Evolutionary conservation across 495 filamentous ascomycete genomes (phyloP), one percentile per base, ranked within the genome.

Genomic region (Penicillium cosmopolitanum): DNA sequence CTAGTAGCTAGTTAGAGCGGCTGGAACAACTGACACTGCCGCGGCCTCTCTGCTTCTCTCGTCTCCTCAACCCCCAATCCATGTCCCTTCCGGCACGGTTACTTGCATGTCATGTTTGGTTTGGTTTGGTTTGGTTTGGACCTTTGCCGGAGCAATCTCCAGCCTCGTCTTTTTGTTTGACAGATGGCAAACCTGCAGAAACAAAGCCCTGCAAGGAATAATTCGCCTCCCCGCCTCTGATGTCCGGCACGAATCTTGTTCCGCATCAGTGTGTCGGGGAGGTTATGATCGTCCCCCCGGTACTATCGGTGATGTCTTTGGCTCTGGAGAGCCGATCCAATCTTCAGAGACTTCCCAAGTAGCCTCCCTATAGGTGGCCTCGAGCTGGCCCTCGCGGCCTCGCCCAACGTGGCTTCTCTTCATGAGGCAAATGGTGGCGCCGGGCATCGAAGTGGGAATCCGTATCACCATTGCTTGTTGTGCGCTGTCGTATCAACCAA

Each of bases 141-240:
- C 60, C 38, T 67, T 62, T 65, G 46, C 63, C 60, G 50, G 64
- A 57, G 60, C 56, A 62, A 66, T 69, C 64, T 66, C 58, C 44
- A 66, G 63, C 52, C 64, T 55, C 57, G 58, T 56, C 16, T 44
- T 44, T 44, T 44, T 70, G 62, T 68, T 68, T 70, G 65, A 66
- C 62, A 55, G 28, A 55, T 43, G 46, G 65, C 67, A 70, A 70
- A 70, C 67, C 60, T 70, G 62, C 67, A 70, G 67, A 65, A 61
- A 63, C 61, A 69, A 66, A 66, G 61, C 59, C 50, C 55, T 64
- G 53, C 53, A 53, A 48, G 43, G 50, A 42, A 53, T 18, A 19
- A 55, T 51, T 60, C 56, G 50, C 50, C 53, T 62, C 57, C 47
- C 28, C 43, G 25, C 28, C 28, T 31, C 28, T 31, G 8, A 31